Percentiles rank a stretch among this genome's conserved stretches.
Evolutionary conservation across 805 yeast genomes (phyloP).

Genomic region (Hanseniaspora clermontiae): DNA sequence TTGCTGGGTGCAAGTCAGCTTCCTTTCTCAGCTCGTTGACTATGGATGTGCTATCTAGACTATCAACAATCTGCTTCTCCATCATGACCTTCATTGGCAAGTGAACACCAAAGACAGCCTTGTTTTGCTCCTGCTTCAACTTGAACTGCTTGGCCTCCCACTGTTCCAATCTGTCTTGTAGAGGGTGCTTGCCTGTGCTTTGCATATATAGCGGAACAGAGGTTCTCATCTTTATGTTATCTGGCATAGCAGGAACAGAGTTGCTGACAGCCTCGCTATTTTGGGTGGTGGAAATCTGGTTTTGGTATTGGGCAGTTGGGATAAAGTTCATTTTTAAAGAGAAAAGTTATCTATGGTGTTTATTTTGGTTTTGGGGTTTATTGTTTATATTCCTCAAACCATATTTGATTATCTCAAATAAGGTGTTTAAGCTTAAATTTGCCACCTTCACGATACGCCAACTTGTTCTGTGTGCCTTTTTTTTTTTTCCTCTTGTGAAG

Average conservation of each 20-base stretch:
- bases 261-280: conserved; percentile 42
- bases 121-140: conserved; percentile 59
- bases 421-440: conserved; percentile 9
- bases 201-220: conserved; percentile 41
- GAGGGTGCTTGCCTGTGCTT: conserved; percentile 62
- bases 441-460: background rate
- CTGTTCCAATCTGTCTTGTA: conserved; percentile 57
- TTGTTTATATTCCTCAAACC: too few species aligned
- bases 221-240: conserved; percentile 49
- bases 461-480: background rate
- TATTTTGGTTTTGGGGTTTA: too few species aligned
- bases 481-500: too few species aligned
- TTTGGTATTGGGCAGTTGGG: conserved; percentile 38
- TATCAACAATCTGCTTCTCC: conserved; percentile 67
- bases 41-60: conserved; percentile 34
- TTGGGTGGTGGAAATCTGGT: conserved; percentile 39
- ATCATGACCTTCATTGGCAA: conserved; percentile 85
- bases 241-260: conserved; percentile 60
- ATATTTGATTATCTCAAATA: too few species aligned
- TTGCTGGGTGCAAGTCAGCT: conserved; percentile 39
- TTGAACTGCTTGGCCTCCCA: conserved; percentile 74
- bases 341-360: too few species aligned
- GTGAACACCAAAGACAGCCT: conserved; percentile 80
- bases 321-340: conserved; percentile 40
- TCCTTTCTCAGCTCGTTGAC: conserved; percentile 12